Percentiles rank a stretch among this genome's conserved stretches.
phyloP scores from a whole-genome alignment of 305 asterid genomes.

The Fraxinus dipetala region DNA sequence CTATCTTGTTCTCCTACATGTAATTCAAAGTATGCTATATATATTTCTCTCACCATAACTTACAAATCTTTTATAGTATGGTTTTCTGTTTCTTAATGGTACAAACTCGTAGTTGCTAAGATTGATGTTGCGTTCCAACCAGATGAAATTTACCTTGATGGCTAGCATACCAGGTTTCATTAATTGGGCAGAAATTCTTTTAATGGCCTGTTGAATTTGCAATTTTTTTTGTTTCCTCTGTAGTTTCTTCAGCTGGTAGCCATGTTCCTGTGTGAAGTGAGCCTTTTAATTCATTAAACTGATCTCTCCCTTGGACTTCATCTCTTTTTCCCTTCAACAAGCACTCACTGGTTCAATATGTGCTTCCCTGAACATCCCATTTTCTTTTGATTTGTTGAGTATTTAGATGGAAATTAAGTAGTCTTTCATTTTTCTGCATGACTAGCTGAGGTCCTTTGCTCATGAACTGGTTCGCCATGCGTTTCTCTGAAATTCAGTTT shows the following conservation, averaged over 20 bases:
- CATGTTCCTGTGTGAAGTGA: neutral
- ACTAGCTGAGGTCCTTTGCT: neutral
- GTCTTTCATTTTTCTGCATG: neutral
- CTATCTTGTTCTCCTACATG: neutral
- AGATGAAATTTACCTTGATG: neutral
- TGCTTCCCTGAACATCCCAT: neutral
- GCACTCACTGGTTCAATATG: neutral
- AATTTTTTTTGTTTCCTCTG: neutral
- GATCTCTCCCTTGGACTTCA: neutral
- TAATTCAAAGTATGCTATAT: neutral
- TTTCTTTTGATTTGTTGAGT: neutral
- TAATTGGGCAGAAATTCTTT: neutral
- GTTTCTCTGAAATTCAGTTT: neutral
- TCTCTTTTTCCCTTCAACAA: neutral
- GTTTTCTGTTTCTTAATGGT: neutral
- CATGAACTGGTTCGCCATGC: neutral
- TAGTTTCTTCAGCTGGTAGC: neutral
- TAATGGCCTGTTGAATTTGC: neutral
- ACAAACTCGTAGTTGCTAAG: neutral
- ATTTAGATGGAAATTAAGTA: neutral
- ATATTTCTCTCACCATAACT: neutral
- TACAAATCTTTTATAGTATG: neutral
- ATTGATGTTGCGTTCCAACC: neutral
- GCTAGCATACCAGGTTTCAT: neutral
- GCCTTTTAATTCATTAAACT: neutral